Conservation (phyloP, 129 eudicot genomes). For the Lonicera japonica region DNA sequence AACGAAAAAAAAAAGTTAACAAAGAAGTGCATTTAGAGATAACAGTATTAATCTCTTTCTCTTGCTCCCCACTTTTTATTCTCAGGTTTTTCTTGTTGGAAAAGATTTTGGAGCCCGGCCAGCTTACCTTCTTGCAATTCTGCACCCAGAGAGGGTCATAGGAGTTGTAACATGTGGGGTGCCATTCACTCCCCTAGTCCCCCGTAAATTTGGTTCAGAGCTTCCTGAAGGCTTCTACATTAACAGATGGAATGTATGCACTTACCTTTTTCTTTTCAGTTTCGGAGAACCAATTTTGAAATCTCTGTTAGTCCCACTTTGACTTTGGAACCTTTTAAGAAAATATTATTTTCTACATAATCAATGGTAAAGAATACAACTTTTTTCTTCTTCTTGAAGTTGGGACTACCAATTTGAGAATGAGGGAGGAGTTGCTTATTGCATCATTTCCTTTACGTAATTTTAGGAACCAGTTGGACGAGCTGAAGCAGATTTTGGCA, state of each 20-base stretch:
- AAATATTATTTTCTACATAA: background rate
- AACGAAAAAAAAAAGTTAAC: background rate
- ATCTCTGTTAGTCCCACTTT: no score
- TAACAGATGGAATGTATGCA: slow-evolving; percentile 31
- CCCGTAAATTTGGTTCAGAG: background rate
- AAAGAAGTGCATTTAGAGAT: background rate
- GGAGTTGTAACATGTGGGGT: slow-evolving; percentile 34
- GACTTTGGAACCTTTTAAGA: background rate
- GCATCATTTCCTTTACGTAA: no score
- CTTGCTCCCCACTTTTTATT: background rate
- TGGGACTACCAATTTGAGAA: no score
- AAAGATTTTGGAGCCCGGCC: slow-evolving; percentile 41
- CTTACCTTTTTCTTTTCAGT: background rate
- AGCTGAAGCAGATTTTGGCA: slow-evolving; percentile 54
- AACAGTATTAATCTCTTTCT: background rate
- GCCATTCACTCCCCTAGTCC: slow-evolving; percentile 26
- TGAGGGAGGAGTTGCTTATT: no score
- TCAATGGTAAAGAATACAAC: background rate
- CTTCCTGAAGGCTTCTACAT: slow-evolving; percentile 50
- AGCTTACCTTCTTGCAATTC: slow-evolving; percentile 22
- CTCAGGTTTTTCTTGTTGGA: slow-evolving; percentile 21
- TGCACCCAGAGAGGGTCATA: slow-evolving; percentile 21
- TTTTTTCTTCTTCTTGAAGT: background rate
- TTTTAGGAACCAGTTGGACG: slow-evolving; percentile 38
- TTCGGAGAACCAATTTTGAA: background rate